These are phyloP conservation scores for Colletotrichum acutatum DNA, from an alignment of 2,329 filamentous ascomycete genomes.

Conservation along the genomic window DNA sequence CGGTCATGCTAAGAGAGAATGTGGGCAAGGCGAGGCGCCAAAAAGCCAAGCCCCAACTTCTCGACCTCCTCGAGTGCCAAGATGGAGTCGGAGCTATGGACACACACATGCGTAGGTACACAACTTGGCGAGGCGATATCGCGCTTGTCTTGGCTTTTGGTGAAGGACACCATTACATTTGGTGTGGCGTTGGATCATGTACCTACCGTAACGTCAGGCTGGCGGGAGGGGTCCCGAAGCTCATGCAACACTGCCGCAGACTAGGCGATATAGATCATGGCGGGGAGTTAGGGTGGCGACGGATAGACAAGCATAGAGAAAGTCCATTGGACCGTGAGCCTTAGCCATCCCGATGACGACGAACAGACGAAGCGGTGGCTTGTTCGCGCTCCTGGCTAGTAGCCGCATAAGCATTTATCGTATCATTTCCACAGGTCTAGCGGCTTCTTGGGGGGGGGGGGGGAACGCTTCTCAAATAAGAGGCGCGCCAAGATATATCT, in stretches of 20 bases:
- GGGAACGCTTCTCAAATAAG: neutral
- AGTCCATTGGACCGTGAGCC: constrained; percentile 1
- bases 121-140: too few relatives aligned
- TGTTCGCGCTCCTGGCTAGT: neutral
- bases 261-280: neutral
- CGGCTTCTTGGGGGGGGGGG: neutral
- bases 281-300: neutral
- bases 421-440: neutral
- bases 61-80: neutral
- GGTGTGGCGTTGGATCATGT: neutral
- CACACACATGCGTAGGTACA: too few relatives aligned
- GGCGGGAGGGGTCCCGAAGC: neutral
- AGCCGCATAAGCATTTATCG: neutral
- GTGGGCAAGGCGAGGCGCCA: neutral
- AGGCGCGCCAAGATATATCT: constrained; percentile 5
- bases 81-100: neutral
- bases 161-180: neutral
- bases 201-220: neutral
- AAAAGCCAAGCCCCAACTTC: neutral
- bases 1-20: neutral
- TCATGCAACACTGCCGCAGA: neutral
- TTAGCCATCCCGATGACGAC: neutral
- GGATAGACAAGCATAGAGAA: neutral
- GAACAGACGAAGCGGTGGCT: neutral
- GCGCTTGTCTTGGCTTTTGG: neutral